A percentile compares a stretch with the other conserved stretches of the same genome.
Evolutionary conservation across 2,329 filamentous ascomycete species (phyloP).

Genomic region (Colletotrichum sp.): DNA sequence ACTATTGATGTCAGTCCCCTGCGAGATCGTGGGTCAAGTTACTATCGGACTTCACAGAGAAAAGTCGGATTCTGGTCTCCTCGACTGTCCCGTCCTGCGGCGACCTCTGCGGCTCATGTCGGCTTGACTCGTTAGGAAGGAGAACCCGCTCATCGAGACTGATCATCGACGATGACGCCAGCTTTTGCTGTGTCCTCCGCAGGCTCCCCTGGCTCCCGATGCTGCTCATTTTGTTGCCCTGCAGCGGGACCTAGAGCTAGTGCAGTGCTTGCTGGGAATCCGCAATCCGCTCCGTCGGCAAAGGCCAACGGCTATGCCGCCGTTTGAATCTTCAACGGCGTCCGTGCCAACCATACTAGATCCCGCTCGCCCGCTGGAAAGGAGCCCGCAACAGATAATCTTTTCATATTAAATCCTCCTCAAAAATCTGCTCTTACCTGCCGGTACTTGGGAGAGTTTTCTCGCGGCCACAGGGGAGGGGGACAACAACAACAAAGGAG

Average conservation of each 20-base stretch:
- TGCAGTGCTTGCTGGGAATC: background rate
- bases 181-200: background rate
- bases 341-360: conserved; percentile 4
- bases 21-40: background rate
- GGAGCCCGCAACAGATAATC: background rate
- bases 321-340: background rate
- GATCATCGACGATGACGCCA: background rate
- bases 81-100: background rate
- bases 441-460: background rate
- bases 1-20: background rate
- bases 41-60: background rate
- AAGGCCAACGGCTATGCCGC: background rate
- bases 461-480: background rate
- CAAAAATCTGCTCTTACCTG: background rate
- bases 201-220: background rate
- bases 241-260: background rate
- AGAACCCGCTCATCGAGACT: background rate
- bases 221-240: background rate
- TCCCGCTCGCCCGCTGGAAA: background rate
- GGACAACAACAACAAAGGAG: background rate
- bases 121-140: background rate
- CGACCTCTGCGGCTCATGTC: background rate
- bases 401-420: background rate
- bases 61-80: background rate
- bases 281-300: background rate